Evolutionary conservation across 371 early-diverging fungal genomes (phyloP).

Genomic region (Mortierella sp.): DNA sequence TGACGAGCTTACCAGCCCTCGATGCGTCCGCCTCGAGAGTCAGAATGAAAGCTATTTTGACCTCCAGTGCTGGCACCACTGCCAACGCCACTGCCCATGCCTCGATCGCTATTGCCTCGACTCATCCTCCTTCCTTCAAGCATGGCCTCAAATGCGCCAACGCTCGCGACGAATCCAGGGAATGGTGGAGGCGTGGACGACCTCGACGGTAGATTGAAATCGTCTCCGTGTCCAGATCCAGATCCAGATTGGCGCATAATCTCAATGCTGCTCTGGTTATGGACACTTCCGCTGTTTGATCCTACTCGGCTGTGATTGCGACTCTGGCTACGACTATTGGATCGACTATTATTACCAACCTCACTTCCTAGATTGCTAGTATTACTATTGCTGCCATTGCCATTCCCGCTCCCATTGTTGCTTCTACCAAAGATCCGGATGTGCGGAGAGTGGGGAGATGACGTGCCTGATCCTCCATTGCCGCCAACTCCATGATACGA

Average conservation of each 20-base stretch:
- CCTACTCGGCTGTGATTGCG: constrained; percentile 37
- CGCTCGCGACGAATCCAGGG: neutral
- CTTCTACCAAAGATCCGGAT: constrained; percentile 34
- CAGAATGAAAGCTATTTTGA: constrained; percentile 49
- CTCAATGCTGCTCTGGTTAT: constrained; percentile 27
- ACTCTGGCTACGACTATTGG: constrained; percentile 29
- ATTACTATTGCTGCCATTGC: neutral
- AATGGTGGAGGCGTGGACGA: constrained; percentile 22
- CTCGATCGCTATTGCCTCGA: constrained; percentile 39
- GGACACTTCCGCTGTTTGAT: constrained; percentile 31
- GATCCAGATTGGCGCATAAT: constrained; percentile 32
- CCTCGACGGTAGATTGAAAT: constrained; percentile 12
- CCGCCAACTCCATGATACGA: constrained; percentile 9
- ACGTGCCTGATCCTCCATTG: constrained; percentile 18
- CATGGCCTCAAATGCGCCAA: constrained; percentile 30
- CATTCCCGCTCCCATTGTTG: constrained; percentile 7
- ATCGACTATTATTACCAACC: constrained; percentile 4
- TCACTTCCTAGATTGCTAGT: neutral
- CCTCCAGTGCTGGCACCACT: constrained; percentile 32
- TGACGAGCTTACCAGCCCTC: constrained; percentile 26
- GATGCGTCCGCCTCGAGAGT: constrained; percentile 37
- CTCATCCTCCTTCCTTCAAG: constrained; percentile 48
- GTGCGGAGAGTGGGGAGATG: constrained; percentile 41
- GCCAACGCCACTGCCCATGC: constrained; percentile 4
- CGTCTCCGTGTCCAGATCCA: constrained; percentile 34